Evolutionary conservation across 2,329 filamentous ascomycete species (phyloP).

Genomic region (Lachnellula hyalina): DNA sequence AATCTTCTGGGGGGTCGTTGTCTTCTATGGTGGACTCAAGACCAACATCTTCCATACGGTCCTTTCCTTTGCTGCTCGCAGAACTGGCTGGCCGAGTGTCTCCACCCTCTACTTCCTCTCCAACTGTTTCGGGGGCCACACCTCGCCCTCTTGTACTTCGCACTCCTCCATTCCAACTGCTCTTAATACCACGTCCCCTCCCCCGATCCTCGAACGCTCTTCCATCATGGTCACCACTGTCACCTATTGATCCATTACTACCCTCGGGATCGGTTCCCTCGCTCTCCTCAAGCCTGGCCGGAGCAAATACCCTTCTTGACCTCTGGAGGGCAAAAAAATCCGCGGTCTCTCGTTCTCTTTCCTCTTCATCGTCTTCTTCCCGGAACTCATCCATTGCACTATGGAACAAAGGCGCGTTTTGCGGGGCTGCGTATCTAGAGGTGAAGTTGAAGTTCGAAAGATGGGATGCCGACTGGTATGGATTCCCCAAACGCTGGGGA

Average conservation of each 20-base stretch:
- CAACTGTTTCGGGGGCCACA: conserved; percentile 23
- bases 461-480: conserved; percentile 72
- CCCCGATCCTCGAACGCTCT: conserved; percentile 42
- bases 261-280: conserved; percentile 72
- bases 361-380: conserved; percentile 89
- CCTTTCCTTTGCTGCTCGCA: conserved; percentile 48
- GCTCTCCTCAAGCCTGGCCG: conserved; percentile 77
- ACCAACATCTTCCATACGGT: conserved; percentile 76
- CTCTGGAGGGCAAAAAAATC: conserved; percentile 89
- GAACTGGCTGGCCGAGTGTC: conserved; percentile 20
- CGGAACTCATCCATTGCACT: conserved; percentile 85
- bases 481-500: conserved; percentile 52
- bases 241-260: conserved; percentile 51
- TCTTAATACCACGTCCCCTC: conserved; percentile 48
- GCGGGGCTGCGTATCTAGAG: conserved; percentile 64
- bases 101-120: conserved; percentile 34
- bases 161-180: conserved; percentile 54
- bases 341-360: conserved; percentile 85
- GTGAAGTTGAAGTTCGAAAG: conserved; percentile 74
- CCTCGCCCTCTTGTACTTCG: conserved; percentile 28
- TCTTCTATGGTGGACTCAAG: conserved; percentile 63
- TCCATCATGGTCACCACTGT: conserved; percentile 44
- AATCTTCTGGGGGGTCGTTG: conserved; percentile 55
- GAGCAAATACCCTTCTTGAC: conserved; percentile 82
- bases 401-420: conserved; percentile 90